These are phyloP conservation scores for Nepenthes mirabilis DNA, from an alignment of 148 eudicot genomes.

Conservation along the genomic window DNA sequence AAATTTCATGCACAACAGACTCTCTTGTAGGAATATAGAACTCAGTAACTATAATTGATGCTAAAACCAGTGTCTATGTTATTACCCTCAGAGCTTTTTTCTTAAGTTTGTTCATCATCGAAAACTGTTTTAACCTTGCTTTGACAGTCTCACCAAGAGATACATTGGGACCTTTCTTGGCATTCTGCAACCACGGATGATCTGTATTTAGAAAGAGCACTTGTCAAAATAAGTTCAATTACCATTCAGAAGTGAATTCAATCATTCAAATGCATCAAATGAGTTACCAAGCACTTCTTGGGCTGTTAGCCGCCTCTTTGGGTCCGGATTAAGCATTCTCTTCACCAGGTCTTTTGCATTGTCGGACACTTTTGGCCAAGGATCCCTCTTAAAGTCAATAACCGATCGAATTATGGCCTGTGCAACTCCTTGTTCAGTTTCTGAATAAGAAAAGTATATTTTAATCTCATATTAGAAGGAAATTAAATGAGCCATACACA, in stretches of 20 bases:
- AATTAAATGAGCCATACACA: background rate
- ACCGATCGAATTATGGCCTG: no score
- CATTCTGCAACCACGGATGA: background rate
- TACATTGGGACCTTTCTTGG: background rate
- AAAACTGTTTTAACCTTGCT: background rate
- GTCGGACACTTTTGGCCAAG: constrained; percentile 28
- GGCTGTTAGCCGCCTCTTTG: constrained; percentile 30
- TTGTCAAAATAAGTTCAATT: background rate
- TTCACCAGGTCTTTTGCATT: constrained; percentile 60
- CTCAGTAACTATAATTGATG: no score
- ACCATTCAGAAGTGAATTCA: background rate
- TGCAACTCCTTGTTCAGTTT: constrained; percentile 15
- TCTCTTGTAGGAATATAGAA: no score
- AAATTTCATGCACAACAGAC: background rate
- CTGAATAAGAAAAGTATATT: constrained; percentile 40
- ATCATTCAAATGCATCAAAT: constrained; percentile 35
- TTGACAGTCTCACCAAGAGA: background rate
- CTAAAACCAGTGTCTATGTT: no score
- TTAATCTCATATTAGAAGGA: constrained; percentile 26
- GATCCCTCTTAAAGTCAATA: no score
- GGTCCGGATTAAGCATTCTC: constrained; percentile 68
- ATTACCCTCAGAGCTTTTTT: background rate
- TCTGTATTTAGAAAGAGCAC: background rate
- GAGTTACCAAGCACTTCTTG: constrained; percentile 24
- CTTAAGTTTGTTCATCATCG: background rate